phyloP scores from a whole-genome alignment of 2,329 filamentous ascomycete genomes.

The Madurella mycetomatis region DNA sequence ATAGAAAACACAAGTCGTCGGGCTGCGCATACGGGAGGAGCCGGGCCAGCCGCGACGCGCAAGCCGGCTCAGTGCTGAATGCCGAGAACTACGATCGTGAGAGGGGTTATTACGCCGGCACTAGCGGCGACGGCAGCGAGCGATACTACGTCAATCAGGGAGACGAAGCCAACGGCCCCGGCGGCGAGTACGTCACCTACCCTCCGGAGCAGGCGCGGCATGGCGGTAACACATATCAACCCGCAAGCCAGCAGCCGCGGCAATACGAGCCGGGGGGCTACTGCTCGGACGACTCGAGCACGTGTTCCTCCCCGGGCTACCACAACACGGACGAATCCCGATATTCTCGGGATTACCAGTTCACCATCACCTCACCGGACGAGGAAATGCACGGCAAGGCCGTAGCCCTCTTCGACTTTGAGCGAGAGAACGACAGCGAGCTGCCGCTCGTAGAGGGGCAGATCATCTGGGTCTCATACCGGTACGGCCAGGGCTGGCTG shows the following conservation, averaged over 20 bases:
- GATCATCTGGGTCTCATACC: slow-evolving; percentile 92
- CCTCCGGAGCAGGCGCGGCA: slow-evolving; percentile 60
- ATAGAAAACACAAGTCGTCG: slow-evolving; percentile 75
- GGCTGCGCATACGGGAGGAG: slow-evolving; percentile 45
- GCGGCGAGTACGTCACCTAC: slow-evolving; percentile 78
- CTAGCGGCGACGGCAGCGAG: slow-evolving; percentile 66
- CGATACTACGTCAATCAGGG: slow-evolving; percentile 69
- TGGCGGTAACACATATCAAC: slow-evolving; percentile 46
- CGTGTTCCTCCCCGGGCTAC: slow-evolving; percentile 54
- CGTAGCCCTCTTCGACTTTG: slow-evolving; percentile 92
- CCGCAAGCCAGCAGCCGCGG: slow-evolving; percentile 42
- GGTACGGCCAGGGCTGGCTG: slow-evolving; percentile 94
- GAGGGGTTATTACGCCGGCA: slow-evolving; percentile 62
- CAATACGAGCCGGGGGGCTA: slow-evolving; percentile 44
- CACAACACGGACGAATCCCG: slow-evolving; percentile 66
- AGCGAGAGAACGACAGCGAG: slow-evolving; percentile 93
- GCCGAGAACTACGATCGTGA: slow-evolving; percentile 51
- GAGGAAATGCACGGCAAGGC: slow-evolving; percentile 98
- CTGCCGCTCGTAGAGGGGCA: slow-evolving; percentile 89
- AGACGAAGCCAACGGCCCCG: slow-evolving; percentile 67
- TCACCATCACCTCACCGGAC: slow-evolving; percentile 90
- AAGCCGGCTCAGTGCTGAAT: slow-evolving; percentile 25
- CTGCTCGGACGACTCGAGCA: slow-evolving; percentile 56
- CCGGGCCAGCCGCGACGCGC: slow-evolving; percentile 41
- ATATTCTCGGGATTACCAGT: slow-evolving; percentile 88